phyloP scores from a whole-genome alignment of 345 rosid species.

The Conringia planisiliqua region DNA sequence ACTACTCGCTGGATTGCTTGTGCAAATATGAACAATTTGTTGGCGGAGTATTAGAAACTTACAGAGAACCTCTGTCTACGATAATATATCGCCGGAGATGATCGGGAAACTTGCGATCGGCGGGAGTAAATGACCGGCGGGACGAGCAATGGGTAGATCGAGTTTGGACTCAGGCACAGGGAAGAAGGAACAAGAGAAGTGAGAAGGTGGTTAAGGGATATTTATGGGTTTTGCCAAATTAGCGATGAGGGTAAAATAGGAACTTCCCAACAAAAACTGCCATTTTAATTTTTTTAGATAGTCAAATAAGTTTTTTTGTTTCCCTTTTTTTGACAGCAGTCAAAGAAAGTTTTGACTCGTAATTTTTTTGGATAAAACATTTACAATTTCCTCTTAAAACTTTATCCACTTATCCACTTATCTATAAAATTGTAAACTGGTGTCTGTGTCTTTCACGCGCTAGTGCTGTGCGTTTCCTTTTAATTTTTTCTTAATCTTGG shows the following conservation, averaged over 20 bases:
- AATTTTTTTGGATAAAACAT: too few relatives aligned
- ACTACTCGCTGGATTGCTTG: neutral
- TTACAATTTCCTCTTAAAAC: too few relatives aligned
- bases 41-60: neutral
- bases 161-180: constrained; percentile 6
- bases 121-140: constrained; percentile 26
- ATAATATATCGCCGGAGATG: neutral
- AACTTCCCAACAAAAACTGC: neutral
- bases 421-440: too few relatives aligned
- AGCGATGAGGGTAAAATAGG: constrained; percentile 6
- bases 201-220: neutral
- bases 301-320: too few relatives aligned
- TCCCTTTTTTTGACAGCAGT: too few relatives aligned
- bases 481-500: too few relatives aligned
- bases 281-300: too few relatives aligned
- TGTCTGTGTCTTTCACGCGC: too few relatives aligned
- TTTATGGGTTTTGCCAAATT: constrained; percentile 5
- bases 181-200: neutral
- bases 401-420: too few relatives aligned
- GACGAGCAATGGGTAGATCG: constrained; percentile 8
- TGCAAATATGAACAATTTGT: neutral
- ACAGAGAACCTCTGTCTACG: neutral
- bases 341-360: too few relatives aligned
- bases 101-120: neutral
- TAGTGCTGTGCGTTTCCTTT: too few relatives aligned